Evolutionary conservation across 2,329 filamentous ascomycete genomes (phyloP), one percentile per base, ranked within the genome.

Genomic region (Paecilomyces fulvus): DNA sequence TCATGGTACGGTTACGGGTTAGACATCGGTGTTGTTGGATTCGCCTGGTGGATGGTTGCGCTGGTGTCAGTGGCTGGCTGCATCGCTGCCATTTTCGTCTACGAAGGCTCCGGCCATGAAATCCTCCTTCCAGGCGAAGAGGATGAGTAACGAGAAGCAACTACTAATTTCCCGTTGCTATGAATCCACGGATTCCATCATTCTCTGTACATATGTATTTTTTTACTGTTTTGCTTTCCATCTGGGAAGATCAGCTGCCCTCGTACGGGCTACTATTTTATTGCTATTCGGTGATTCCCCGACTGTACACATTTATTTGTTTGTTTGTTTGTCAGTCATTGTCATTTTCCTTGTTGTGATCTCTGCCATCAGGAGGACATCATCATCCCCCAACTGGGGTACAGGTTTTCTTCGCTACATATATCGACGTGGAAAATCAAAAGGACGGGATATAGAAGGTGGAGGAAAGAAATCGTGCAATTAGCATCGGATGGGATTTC

Each of bases 101-200:
- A 84, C 53, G 85, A 88, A 65, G 85, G 85, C 1, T 82, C 75
- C 49, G 84, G 84, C 1, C 83, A 86, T 72, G 84, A 86, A 69
- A 80, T 73, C 53, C 31, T 69, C 25, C 70, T 74, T 56, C 68
- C 71, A 12, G 71, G 69, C 6, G 71, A 74, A 56, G 69, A 73
- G 54, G 69, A 73, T 8, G 67, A 72, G 51, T 25, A 53, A 37
- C 17, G 51, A 52, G 30, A 12, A 33, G 21, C 48, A 23, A 17
- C 37, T 7, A 43, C n/a, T 43, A 37, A 6, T n/a, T n/a, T 14
- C 33, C 10, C 8, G n/a, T 17, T 17, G 37, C 37, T 7, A 28
- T 3, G 25, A 28, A 28, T 28, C 25, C 25, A 28, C 25, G 25
- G 25, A 28, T n/a, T 43, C 17, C n/a, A 17, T 43, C 37, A 43